A percentile compares a stretch with the other conserved stretches of the same genome.
phyloP scores from a whole-genome alignment of 371 early-diverging fungal genomes.

The Synchytrium microbalum region DNA sequence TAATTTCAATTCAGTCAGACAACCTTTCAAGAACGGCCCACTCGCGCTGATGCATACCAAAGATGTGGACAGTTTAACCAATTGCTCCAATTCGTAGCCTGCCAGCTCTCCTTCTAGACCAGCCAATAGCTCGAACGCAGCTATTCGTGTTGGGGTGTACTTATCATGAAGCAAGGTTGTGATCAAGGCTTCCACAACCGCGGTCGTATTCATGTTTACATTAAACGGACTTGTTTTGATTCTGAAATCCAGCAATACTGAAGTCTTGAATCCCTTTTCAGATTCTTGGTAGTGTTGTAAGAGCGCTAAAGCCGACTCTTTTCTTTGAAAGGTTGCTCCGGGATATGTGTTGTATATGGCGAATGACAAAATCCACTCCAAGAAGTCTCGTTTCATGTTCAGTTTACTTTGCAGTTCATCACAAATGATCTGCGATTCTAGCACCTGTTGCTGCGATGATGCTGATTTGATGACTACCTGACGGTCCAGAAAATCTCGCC shows the following conservation, averaged over 20 bases:
- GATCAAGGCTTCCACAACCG: background rate
- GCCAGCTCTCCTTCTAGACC: background rate
- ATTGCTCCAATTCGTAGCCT: background rate
- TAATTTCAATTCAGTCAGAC: background rate
- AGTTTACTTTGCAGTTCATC: background rate
- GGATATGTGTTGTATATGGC: background rate
- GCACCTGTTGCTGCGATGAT: too few relatives aligned
- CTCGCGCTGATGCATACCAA: background rate
- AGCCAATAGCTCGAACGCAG: background rate
- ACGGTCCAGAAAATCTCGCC: background rate
- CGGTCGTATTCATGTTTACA: background rate
- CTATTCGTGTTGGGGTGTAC: background rate
- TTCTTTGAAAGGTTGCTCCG: background rate
- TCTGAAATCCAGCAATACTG: background rate
- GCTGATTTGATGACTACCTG: background rate
- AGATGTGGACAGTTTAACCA: background rate
- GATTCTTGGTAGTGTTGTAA: background rate
- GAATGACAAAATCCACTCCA: background rate
- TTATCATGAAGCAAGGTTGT: background rate
- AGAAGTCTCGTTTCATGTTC: background rate
- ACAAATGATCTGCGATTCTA: background rate
- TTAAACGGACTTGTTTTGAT: background rate
- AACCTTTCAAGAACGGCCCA: too few relatives aligned
- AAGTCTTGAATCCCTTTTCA: background rate
- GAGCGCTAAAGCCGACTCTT: background rate